These are phyloP conservation scores for Setaria viridis DNA, from an alignment of 202 grass and related monocot species.

Conservation along the genomic window DNA sequence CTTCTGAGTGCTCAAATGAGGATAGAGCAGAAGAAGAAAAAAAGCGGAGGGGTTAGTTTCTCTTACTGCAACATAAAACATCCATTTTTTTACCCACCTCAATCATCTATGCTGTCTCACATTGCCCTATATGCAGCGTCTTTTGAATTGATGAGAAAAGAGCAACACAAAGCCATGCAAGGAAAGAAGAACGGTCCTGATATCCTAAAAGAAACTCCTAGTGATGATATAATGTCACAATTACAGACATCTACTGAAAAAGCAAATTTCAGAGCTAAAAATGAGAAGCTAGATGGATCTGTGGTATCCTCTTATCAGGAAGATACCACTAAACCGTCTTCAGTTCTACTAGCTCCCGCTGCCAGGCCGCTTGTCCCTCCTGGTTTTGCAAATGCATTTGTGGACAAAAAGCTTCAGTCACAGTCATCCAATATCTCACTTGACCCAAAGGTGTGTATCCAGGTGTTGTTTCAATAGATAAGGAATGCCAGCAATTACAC, in stretches of 20 bases:
- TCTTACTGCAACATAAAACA: slow-evolving; percentile 19
- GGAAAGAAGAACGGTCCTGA: slow-evolving; percentile 77
- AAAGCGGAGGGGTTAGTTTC: slow-evolving; percentile 70
- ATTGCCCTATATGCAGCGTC: slow-evolving; percentile 65
- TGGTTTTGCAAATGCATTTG: slow-evolving; percentile 78
- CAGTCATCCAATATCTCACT: slow-evolving; percentile 55
- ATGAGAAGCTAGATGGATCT: slow-evolving; percentile 59
- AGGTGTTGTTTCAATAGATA: slow-evolving; percentile 21
- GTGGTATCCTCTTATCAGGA: slow-evolving; percentile 50
- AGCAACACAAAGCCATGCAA: slow-evolving; percentile 86
- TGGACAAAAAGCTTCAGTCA: slow-evolving; percentile 69
- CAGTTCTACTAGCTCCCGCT: slow-evolving; percentile 46
- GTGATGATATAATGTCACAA: slow-evolving; percentile 67
- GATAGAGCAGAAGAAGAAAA: slow-evolving; percentile 72
- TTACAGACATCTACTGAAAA: slow-evolving; percentile 65
- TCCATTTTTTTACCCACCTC: slow-evolving; percentile 13
- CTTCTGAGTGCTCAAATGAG: slow-evolving; percentile 58
- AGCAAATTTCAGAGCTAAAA: slow-evolving; percentile 47
- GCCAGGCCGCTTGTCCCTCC: slow-evolving; percentile 87
- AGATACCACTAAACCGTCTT: slow-evolving; percentile 62
- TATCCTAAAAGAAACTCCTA: slow-evolving; percentile 50
- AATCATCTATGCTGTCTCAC: slow-evolving; percentile 29
- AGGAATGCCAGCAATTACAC: slow-evolving; percentile 13
- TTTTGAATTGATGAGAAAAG: slow-evolving; percentile 99
- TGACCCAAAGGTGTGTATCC: slow-evolving; percentile 71